Evolutionary conservation across 75 land plant genomes (phyloP).

Genomic region (Picea glauca): DNA sequence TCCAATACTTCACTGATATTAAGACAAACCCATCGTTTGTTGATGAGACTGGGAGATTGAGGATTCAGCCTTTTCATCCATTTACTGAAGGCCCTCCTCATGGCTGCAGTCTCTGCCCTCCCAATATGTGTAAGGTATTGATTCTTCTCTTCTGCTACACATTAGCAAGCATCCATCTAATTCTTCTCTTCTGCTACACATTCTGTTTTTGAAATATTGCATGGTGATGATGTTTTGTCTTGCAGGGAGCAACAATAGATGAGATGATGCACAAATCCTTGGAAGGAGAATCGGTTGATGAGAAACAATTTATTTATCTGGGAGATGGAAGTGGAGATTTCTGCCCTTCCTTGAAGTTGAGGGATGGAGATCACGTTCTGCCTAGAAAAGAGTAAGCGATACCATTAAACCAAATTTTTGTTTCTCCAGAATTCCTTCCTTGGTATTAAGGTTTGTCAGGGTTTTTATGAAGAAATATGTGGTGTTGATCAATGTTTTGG

Average conservation of each 20-base stretch:
- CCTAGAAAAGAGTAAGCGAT: conserved; percentile 36
- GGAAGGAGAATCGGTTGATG: not conserved
- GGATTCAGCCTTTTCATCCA: conserved; percentile 64
- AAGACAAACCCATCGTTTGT: conserved; percentile 68
- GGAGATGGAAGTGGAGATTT: conserved; percentile 86
- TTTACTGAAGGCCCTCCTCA: conserved; percentile 32
- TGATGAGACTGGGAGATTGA: conserved; percentile 57
- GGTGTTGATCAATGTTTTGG: too few relatives aligned
- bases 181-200: too few relatives aligned
- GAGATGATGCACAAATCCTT: too few relatives aligned
- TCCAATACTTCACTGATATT: conserved; percentile 61
- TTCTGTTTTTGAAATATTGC: too few relatives aligned
- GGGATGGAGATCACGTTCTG: conserved; percentile 52
- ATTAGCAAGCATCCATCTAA: too few relatives aligned
- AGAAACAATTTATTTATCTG: conserved; percentile 53
- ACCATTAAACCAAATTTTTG: too few relatives aligned
- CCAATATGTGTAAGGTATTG: conserved; percentile 96
- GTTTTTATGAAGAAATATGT: too few relatives aligned
- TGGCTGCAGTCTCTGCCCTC: conserved; percentile 80
- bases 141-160: too few relatives aligned
- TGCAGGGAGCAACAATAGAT: too few relatives aligned
- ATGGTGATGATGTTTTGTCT: too few relatives aligned
- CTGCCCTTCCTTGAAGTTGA: conserved; percentile 65
- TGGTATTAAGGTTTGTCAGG: too few relatives aligned
- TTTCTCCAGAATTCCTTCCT: too few relatives aligned